These are phyloP conservation scores for Naganishia sp. DNA, from an alignment of 1,284 basidiomycete species.

Conservation along the genomic window DNA sequence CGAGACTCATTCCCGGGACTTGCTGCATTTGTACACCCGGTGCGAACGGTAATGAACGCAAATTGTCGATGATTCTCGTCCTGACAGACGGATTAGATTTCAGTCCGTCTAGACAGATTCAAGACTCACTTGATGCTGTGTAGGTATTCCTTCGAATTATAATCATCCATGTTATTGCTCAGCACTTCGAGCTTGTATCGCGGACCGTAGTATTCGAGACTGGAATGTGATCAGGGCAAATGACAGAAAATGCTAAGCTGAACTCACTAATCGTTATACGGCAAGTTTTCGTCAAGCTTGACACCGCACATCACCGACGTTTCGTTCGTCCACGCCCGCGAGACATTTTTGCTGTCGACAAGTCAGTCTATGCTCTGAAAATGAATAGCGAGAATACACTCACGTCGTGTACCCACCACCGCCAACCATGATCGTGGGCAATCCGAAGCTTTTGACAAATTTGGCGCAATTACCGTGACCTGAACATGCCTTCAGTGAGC, in stretches of 20 bases:
- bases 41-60: slow-evolving; percentile 74
- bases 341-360: slow-evolving; percentile 74
- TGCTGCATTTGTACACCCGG: slow-evolving; percentile 87
- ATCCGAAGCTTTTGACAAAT: slow-evolving; percentile 77
- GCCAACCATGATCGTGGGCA: slow-evolving; percentile 88
- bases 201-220: slow-evolving; percentile 96
- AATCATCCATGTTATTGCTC: slow-evolving; percentile 90
- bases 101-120: background rate
- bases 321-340: slow-evolving; percentile 93
- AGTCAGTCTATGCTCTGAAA: background rate
- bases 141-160: slow-evolving; percentile 81
- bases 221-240: slow-evolving; percentile 25
- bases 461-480: slow-evolving; percentile 85
- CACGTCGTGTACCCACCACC: slow-evolving; percentile 87
- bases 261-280: slow-evolving; percentile 80
- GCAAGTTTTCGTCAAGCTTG: slow-evolving; percentile 79
- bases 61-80: slow-evolving; percentile 67
- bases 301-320: slow-evolving; percentile 89
- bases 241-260: background rate
- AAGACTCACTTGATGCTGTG: slow-evolving; percentile 70
- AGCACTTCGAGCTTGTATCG: slow-evolving; percentile 90
- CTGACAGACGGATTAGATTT: slow-evolving; percentile 41
- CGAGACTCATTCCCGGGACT: slow-evolving; percentile 61
- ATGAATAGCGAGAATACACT: slow-evolving; percentile 25
- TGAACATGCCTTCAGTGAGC: slow-evolving; percentile 27